phyloP scores from a whole-genome alignment of 176 grass and related monocot species.

The Triticum dicoccoides region DNA sequence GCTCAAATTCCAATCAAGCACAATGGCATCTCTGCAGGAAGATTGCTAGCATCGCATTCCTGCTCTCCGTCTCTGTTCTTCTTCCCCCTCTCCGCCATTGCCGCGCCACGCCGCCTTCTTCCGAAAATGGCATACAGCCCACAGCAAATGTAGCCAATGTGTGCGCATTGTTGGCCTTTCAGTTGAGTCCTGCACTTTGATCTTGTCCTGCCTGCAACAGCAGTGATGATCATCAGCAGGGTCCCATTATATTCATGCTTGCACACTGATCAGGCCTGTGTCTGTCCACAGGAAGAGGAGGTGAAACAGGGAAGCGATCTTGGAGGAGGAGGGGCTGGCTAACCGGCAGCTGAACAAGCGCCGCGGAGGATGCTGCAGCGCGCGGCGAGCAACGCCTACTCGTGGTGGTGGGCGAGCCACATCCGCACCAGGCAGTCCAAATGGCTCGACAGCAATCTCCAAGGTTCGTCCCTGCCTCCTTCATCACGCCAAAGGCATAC shows the following conservation, averaged over 20 bases:
- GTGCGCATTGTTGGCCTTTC: too few species aligned
- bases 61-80: neutral
- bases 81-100: neutral
- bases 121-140: too few species aligned
- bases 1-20: neutral
- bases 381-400: conserved; percentile 83
- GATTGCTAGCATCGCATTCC: neutral
- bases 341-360: neutral
- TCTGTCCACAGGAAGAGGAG: neutral
- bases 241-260: too few species aligned
- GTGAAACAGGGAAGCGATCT: neutral
- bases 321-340: neutral
- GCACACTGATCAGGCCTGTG: neutral
- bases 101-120: too few species aligned
- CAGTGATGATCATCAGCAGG: too few species aligned
- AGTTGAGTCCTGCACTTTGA: too few species aligned
- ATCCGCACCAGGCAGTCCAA: conserved; percentile 89
- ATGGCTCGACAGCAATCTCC: conserved; percentile 88
- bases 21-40: neutral
- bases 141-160: too few species aligned
- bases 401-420: conserved; percentile 96
- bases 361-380: conserved; percentile 57
- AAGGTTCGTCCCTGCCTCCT: conserved; percentile 37
- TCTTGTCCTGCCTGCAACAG: too few species aligned
- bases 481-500: neutral